These are phyloP conservation scores for Volutella citrinella DNA, from an alignment of 2,329 filamentous ascomycete species.

Conservation along the genomic window DNA sequence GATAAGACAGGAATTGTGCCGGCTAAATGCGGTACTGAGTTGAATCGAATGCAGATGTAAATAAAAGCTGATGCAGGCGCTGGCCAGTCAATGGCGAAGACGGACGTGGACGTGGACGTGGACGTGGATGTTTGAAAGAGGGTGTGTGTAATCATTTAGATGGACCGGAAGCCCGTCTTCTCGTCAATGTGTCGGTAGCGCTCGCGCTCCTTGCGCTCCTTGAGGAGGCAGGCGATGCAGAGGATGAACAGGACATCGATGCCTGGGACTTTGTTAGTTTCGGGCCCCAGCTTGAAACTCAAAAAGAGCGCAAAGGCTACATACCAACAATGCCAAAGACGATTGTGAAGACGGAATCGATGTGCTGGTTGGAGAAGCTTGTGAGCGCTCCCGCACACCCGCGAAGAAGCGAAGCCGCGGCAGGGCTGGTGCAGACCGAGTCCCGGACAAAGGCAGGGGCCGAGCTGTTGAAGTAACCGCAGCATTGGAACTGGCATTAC, in stretches of 20 bases:
- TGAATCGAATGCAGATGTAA: conserved; percentile 10
- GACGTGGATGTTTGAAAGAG: no score
- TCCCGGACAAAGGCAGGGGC: conserved; percentile 71
- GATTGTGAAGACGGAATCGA: conserved; percentile 76
- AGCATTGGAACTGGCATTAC: conserved; percentile 78
- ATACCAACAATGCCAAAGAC: conserved; percentile 74
- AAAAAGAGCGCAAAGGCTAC: conserved; percentile 14
- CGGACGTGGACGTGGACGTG: not conserved
- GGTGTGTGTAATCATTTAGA: conserved; percentile 31
- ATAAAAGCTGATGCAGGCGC: conserved; percentile 1
- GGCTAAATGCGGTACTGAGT: conserved; percentile 1
- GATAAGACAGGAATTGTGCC: conserved; percentile 7
- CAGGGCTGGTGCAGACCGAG: conserved; percentile 63
- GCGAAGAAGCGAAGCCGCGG: conserved; percentile 65
- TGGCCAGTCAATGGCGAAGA: conserved; percentile 10
- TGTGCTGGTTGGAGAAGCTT: conserved; percentile 65
- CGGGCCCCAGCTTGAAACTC: not conserved
- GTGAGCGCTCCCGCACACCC: conserved; percentile 69
- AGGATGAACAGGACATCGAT: conserved; percentile 67
- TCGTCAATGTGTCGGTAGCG: conserved; percentile 78
- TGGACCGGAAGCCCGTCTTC: conserved; percentile 59
- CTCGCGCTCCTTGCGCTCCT: conserved; percentile 76
- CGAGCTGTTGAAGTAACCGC: conserved; percentile 73
- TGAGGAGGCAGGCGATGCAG: conserved; percentile 71
- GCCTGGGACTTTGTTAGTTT: conserved; percentile 31